These are phyloP conservation scores for Coemansia sp. DNA, from an alignment of 192 early-diverging fungal species.

Conservation along the genomic window DNA sequence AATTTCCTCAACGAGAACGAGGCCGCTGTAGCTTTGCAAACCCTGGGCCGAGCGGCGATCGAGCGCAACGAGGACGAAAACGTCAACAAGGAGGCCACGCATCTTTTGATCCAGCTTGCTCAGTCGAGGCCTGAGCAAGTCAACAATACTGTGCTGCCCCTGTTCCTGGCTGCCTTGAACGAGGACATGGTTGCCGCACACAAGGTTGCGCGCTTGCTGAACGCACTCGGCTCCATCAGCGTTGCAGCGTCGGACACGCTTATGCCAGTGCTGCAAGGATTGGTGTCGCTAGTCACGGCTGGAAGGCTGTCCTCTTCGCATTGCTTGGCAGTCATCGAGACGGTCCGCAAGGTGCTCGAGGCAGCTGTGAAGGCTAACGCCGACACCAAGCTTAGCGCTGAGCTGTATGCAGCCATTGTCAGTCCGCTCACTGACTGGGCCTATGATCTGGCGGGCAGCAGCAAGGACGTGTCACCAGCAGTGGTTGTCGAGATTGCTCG, in stretches of 20 bases:
- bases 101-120: constrained; percentile 48
- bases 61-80: constrained; percentile 54
- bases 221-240: constrained; percentile 47
- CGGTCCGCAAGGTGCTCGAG: constrained; percentile 50
- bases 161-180: constrained; percentile 47
- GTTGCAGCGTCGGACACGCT: constrained; percentile 28
- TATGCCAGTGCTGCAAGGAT: constrained; percentile 23
- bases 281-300: constrained; percentile 14
- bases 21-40: constrained; percentile 37
- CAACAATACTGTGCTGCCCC: constrained; percentile 28
- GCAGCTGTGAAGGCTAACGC: constrained; percentile 1
- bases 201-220: constrained; percentile 42
- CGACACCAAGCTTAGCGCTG: neutral
- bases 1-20: constrained; percentile 65
- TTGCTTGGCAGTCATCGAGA: constrained; percentile 16
- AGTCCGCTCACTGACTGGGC: constrained; percentile 33
- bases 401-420: constrained; percentile 17
- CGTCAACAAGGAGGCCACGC: constrained; percentile 55
- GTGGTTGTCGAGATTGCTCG: constrained; percentile 39
- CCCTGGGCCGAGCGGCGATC: constrained; percentile 40
- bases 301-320: constrained; percentile 21
- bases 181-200: constrained; percentile 26
- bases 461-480: neutral
- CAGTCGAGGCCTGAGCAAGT: constrained; percentile 39
- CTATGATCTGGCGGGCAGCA: too few relatives aligned